A percentile compares a stretch with the other conserved stretches of the same genome.
phyloP scores from a whole-genome alignment of 108 stramenopile genomes.

The Nannochloropsis salina region DNA sequence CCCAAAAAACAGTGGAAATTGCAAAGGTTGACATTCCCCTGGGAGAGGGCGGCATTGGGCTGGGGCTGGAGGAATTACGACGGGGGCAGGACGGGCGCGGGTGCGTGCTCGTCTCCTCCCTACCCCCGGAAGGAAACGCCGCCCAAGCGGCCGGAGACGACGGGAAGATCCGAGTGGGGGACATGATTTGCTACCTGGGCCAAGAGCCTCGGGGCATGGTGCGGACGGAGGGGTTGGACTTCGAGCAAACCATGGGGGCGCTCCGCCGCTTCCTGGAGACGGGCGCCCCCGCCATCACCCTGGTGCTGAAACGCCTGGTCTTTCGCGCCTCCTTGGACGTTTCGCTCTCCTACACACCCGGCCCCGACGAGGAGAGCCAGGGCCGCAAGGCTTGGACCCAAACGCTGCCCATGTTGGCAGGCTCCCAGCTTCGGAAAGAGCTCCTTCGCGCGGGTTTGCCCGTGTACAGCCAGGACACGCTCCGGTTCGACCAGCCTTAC shows the following conservation, averaged over 20 bases:
- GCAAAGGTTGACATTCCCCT: conserved; percentile 23
- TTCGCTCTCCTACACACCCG: conserved; percentile 18
- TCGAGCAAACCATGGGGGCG: conserved; percentile 35
- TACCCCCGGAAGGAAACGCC: conserved; percentile 34
- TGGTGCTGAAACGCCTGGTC: conserved; percentile 43
- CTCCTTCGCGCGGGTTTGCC: conserved; percentile 42
- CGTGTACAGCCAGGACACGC: conserved; percentile 38
- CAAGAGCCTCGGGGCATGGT: conserved; percentile 39
- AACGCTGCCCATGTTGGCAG: conserved; percentile 14
- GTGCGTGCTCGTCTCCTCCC: conserved; percentile 28
- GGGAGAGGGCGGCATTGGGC: conserved; percentile 33
- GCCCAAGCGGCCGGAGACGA: conserved; percentile 33
- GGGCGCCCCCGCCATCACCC: conserved; percentile 32
- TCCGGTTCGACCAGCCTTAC: conserved; percentile 49
- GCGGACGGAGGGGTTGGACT: conserved; percentile 43
- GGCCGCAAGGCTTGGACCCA: background rate
- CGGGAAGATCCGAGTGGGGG: conserved; percentile 28
- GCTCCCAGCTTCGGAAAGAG: conserved; percentile 44
- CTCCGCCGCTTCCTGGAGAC: conserved; percentile 25
- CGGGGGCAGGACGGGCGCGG: conserved; percentile 39
- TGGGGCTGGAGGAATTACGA: conserved; percentile 39
- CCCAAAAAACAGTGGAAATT: background rate
- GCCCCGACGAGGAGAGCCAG: conserved; percentile 21
- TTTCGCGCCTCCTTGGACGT: conserved; percentile 36
- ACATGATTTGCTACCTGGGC: conserved; percentile 40